Percentiles rank a stretch among this genome's conserved stretches.
Conservation (phyloP, 148 eudicot genomes). For the Linanthus parryae region DNA sequence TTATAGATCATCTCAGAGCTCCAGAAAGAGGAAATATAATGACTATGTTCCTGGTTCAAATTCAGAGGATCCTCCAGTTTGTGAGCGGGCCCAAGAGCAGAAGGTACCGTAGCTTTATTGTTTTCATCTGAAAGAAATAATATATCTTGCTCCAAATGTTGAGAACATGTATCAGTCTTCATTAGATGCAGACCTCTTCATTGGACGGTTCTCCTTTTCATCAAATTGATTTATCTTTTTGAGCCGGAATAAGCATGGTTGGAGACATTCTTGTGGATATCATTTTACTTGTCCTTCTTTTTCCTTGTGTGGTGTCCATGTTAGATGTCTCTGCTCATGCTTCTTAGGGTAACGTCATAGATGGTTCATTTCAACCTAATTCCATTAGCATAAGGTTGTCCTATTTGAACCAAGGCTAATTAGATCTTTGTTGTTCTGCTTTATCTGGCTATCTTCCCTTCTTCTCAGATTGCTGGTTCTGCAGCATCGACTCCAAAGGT, state of each 20-base stretch:
- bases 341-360: neutral
- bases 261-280: neutral
- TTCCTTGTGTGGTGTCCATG: neutral
- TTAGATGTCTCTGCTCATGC: conserved; percentile 1
- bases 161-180: neutral
- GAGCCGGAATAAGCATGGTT: neutral
- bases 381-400: neutral
- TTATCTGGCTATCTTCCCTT: conserved; percentile 5
- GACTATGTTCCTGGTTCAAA: conserved; percentile 21
- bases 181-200: neutral
- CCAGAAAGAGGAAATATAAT: conserved; percentile 33
- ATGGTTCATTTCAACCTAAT: neutral
- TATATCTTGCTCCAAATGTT: neutral
- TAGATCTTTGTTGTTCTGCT: conserved; percentile 9
- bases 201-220: neutral
- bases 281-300: neutral
- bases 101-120: conserved; percentile 20
- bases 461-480: conserved; percentile 14
- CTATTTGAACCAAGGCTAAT: conserved; percentile 16
- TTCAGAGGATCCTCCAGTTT: neutral
- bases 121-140: neutral
- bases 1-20: conserved; percentile 21
- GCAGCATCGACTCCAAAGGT: conserved; percentile 32
- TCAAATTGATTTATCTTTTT: neutral
- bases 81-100: conserved; percentile 12